Evolutionary conservation across 2,329 filamentous ascomycete genomes (phyloP).

Genomic region (Microdochium paspali): DNA sequence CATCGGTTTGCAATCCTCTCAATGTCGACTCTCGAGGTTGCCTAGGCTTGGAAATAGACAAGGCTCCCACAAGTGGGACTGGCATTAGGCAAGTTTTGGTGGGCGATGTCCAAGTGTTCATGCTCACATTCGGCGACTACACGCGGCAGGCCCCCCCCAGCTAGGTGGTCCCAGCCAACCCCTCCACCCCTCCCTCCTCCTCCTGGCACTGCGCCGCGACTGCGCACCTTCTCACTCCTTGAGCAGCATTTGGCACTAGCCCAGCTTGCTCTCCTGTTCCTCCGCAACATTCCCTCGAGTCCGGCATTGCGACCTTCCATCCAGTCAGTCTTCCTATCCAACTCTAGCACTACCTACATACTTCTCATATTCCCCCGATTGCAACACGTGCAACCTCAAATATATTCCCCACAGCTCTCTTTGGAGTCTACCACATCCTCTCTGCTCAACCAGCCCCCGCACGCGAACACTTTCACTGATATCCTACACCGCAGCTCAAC

Average conservation of each 20-base stretch:
- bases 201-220: neutral
- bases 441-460: neutral
- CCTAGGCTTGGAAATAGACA: no score
- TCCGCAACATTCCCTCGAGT: neutral
- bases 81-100: no score
- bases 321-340: neutral
- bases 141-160: no score
- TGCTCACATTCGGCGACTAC: no score
- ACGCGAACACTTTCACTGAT: neutral
- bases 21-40: neutral
- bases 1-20: neutral
- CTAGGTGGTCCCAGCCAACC: no score
- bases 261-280: slow-evolving; percentile 1
- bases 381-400: no score
- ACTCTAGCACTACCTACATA: neutral
- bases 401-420: no score
- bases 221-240: neutral
- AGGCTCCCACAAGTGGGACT: no score
- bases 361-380: neutral
- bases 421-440: no score
- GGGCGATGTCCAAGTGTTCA: no score
- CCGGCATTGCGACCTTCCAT: neutral
- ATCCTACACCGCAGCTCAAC: neutral
- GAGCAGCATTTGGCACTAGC: neutral
- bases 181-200: neutral